Conservation (phyloP, 345 rosid species). For the Melastoma malabathricum region DNA sequence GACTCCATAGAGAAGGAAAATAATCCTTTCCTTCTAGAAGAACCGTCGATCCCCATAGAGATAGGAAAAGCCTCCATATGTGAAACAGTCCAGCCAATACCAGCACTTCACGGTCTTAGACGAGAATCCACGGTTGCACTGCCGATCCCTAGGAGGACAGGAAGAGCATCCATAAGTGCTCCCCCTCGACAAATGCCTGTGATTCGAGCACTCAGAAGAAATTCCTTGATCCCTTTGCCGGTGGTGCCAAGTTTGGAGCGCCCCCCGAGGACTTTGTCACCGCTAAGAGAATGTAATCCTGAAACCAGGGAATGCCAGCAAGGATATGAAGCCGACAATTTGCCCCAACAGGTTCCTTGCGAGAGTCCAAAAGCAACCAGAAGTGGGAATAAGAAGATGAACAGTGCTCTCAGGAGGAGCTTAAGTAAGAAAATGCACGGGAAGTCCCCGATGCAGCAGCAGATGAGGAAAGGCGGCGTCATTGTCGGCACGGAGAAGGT, state of each 20-base stretch:
- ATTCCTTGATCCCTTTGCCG: constrained; percentile 62
- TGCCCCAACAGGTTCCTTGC: constrained; percentile 32
- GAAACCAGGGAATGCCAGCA: constrained; percentile 25
- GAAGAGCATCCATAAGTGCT: constrained; percentile 64
- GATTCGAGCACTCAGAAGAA: constrained; percentile 52
- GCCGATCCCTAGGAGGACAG: constrained; percentile 48
- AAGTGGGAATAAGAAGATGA: constrained; percentile 40
- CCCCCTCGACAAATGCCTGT: constrained; percentile 21
- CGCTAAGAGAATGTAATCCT: constrained; percentile 16
- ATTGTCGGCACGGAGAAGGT: constrained; percentile 80
- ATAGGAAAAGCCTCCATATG: constrained; percentile 72
- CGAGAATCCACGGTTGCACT: constrained; percentile 45
- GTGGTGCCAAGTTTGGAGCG: constrained; percentile 17
- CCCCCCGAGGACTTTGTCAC: constrained; percentile 12
- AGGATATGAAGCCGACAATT: constrained; percentile 13
- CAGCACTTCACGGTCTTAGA: constrained; percentile 41
- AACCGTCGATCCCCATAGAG: constrained; percentile 36
- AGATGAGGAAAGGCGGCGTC: constrained; percentile 55
- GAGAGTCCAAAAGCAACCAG: constrained; percentile 41
- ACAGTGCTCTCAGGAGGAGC: constrained; percentile 54
- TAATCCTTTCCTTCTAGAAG: constrained; percentile 53
- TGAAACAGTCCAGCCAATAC: constrained; percentile 22
- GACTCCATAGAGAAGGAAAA: constrained; percentile 74
- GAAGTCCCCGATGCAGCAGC: constrained; percentile 52
- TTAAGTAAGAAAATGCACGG: constrained; percentile 46